Conservation (phyloP, 164 flowering plant genomes). For the Amborella trichopoda region DNA sequence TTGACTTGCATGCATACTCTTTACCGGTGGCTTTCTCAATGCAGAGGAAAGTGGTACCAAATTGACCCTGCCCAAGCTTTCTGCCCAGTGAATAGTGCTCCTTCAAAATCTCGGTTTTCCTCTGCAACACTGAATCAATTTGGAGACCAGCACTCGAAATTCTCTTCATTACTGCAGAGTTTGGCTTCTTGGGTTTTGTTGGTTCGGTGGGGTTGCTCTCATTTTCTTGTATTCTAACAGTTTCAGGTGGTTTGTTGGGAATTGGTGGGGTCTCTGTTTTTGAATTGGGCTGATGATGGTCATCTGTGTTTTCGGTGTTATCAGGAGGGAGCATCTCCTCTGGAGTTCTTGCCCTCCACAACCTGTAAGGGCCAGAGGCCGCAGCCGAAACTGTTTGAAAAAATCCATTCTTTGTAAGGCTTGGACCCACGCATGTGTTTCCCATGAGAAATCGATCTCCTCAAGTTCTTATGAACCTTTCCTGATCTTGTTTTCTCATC, state of each 20-base stretch:
- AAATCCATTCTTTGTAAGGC: conserved; percentile 11
- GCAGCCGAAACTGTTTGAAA: conserved; percentile 18
- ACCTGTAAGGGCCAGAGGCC: neutral
- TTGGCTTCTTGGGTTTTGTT: conserved; percentile 16
- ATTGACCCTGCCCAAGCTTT: conserved; percentile 84
- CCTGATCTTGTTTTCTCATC: too few species aligned
- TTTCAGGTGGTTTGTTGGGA: conserved; percentile 10
- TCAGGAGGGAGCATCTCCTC: conserved; percentile 2
- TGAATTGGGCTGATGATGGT: neutral
- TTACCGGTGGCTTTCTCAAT: conserved; percentile 51
- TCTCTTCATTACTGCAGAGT: conserved; percentile 30
- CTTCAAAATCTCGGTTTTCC: conserved; percentile 54
- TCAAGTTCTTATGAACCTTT: conserved; percentile 4
- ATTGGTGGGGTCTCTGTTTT: neutral
- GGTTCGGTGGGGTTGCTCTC: conserved; percentile 1
- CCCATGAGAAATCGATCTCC: conserved; percentile 18
- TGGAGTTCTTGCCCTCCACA: conserved; percentile 13
- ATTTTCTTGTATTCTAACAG: conserved; percentile 5
- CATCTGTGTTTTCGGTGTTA: neutral
- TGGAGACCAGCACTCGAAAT: conserved; percentile 46
- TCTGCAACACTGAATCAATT: conserved; percentile 44
- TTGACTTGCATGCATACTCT: conserved; percentile 77
- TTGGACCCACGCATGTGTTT: conserved; percentile 22
- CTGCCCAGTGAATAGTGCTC: conserved; percentile 59
- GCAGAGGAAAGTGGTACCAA: conserved; percentile 64